Percentiles rank a stretch among this genome's conserved stretches.
Evolutionary conservation across 2,329 filamentous ascomycete genomes (phyloP).

Genomic region (Hypomyces rosellus): DNA sequence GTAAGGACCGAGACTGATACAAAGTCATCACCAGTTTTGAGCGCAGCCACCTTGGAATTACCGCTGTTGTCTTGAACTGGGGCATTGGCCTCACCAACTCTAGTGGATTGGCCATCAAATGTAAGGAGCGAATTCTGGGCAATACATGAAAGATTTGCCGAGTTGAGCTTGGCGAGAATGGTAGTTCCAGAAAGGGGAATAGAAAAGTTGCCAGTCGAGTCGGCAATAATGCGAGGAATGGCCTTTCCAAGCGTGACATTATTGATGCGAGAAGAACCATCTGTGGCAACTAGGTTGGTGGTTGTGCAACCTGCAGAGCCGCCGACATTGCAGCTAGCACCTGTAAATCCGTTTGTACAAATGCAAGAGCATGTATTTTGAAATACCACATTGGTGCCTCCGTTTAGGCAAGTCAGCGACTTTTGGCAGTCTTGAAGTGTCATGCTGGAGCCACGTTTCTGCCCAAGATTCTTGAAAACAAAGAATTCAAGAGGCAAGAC

Average conservation of each 20-base stretch:
- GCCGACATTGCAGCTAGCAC: slow-evolving; percentile 43
- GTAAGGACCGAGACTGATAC: slow-evolving; percentile 1
- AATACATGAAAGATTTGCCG: slow-evolving; percentile 69
- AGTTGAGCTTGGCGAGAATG: slow-evolving; percentile 71
- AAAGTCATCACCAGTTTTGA: neutral
- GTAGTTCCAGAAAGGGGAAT: slow-evolving; percentile 65
- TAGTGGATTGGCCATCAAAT: slow-evolving; percentile 56
- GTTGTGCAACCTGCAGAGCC: slow-evolving; percentile 48
- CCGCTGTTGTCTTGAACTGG: slow-evolving; percentile 20
- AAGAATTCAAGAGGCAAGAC: slow-evolving; percentile 67
- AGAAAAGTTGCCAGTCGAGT: slow-evolving; percentile 62
- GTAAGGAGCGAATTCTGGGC: slow-evolving; percentile 84
- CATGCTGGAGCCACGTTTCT: slow-evolving; percentile 29
- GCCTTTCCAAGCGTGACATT: slow-evolving; percentile 78
- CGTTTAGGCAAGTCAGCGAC: slow-evolving; percentile 66
- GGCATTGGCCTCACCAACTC: slow-evolving; percentile 24
- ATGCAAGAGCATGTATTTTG: slow-evolving; percentile 73
- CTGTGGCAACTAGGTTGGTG: slow-evolving; percentile 37
- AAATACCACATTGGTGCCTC: slow-evolving; percentile 67
- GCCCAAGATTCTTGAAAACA: slow-evolving; percentile 47
- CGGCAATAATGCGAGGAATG: slow-evolving; percentile 66
- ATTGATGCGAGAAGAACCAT: slow-evolving; percentile 32
- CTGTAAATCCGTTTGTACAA: slow-evolving; percentile 81
- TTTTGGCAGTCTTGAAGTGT: slow-evolving; percentile 50
- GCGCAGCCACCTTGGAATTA: neutral